Percentiles rank a stretch among this genome's conserved stretches.
Conservation (phyloP, 495 filamentous ascomycete genomes). For the Margaritispora aquatica region DNA sequence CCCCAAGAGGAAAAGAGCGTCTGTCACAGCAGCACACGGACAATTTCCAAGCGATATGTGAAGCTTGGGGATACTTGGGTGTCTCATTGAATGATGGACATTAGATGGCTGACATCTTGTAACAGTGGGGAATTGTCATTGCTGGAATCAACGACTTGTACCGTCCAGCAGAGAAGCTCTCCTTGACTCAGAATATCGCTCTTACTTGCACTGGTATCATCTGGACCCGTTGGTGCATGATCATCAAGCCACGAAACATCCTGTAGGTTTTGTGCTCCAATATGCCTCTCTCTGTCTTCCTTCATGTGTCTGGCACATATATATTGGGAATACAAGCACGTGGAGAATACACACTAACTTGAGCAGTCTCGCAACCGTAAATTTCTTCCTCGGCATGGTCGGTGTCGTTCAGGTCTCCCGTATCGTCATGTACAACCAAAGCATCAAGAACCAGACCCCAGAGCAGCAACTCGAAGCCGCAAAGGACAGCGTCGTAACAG, state of each 20-base stretch:
- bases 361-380: slow-evolving; percentile 82
- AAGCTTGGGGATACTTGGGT: neutral
- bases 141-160: slow-evolving; percentile 88
- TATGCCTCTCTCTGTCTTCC: too few relatives aligned
- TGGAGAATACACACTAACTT: too few relatives aligned
- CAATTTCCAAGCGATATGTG: slow-evolving; percentile 2
- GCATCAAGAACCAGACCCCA: slow-evolving; percentile 43
- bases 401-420: slow-evolving; percentile 75
- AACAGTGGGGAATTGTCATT: slow-evolving; percentile 81
- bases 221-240: slow-evolving; percentile 98
- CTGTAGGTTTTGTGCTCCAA: slow-evolving; percentile 71
- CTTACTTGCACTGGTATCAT: slow-evolving; percentile 86
- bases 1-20: neutral
- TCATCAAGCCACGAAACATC: slow-evolving; percentile 89
- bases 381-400: slow-evolving; percentile 93
- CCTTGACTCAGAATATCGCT: slow-evolving; percentile 82
- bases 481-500: slow-evolving; percentile 38
- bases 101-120: slow-evolving; percentile 1
- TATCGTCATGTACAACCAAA: slow-evolving; percentile 61
- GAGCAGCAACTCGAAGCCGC: slow-evolving; percentile 28
- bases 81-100: neutral
- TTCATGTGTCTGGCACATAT: too few relatives aligned
- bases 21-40: neutral
- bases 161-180: slow-evolving; percentile 88
- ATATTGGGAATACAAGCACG: too few relatives aligned